Percentiles rank a stretch among this genome's conserved stretches.
phyloP scores from a whole-genome alignment of 2,329 filamentous ascomycete genomes.

The Beauveria rudraprayagi region DNA sequence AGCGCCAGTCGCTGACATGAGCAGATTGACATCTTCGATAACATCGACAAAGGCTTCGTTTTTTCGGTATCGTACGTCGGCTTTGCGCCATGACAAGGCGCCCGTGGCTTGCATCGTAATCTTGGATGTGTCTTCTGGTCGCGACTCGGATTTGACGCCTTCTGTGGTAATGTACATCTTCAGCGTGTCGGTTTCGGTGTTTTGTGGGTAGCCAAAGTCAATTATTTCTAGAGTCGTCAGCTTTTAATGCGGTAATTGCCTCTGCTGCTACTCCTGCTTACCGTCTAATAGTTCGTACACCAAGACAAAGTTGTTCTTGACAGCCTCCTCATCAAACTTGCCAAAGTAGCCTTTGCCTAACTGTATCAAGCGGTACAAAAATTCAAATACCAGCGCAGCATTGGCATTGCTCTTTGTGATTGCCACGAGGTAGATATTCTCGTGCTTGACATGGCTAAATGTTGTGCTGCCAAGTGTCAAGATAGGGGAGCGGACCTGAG shows the following conservation, averaged over 20 bases:
- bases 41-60: constrained; percentile 99
- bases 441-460: constrained; percentile 98
- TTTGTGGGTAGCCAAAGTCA: constrained; percentile 98
- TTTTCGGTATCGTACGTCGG: constrained; percentile 97
- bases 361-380: constrained; percentile 84
- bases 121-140: constrained; percentile 85
- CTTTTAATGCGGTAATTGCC: no score
- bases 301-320: constrained; percentile 99
- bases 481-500: constrained; percentile 94
- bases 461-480: constrained; percentile 95
- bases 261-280: constrained; percentile 26
- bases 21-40: constrained; percentile 96
- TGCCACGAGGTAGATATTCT: constrained; percentile 96
- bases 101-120: constrained; percentile 99
- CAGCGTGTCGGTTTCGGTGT: constrained; percentile 95
- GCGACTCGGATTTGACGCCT: constrained; percentile 85
- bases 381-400: constrained; percentile 95
- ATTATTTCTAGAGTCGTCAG: constrained; percentile 64
- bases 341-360: constrained; percentile 95
- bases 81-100: constrained; percentile 90
- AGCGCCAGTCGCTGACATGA: constrained; percentile 96
- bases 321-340: constrained; percentile 97
- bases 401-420: constrained; percentile 99
- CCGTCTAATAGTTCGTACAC: constrained; percentile 95
- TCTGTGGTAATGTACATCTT: constrained; percentile 99